phyloP scores from a whole-genome alignment of 768 basidiomycete species.

The Lactarius quietus region DNA sequence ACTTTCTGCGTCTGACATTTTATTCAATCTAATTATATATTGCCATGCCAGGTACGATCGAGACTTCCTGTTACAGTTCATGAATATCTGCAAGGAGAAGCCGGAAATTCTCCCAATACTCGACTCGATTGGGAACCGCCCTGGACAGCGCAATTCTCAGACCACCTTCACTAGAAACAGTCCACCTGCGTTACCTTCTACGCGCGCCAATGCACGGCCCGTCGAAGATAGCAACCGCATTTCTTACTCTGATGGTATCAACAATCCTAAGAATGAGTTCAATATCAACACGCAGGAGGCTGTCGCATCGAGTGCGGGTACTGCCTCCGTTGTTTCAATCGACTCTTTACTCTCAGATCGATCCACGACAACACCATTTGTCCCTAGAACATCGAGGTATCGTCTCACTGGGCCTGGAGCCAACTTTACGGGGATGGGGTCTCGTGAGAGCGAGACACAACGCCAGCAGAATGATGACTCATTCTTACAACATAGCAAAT shows the following conservation, averaged over 20 bases:
- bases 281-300: constrained; percentile 76
- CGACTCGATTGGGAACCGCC: constrained; percentile 42
- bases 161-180: constrained; percentile 43
- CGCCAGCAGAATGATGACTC: not conserved
- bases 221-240: no score
- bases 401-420: not conserved
- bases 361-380: not conserved
- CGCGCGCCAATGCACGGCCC: constrained; percentile 74
- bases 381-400: not conserved
- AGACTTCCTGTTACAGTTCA: no score
- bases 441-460: not conserved
- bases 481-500: not conserved
- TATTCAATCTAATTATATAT: not conserved
- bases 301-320: not conserved
- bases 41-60: no score
- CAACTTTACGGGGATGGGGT: not conserved
- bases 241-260: no score
- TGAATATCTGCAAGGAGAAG: no score
- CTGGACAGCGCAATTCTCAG: constrained; percentile 69
- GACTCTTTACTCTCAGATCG: not conserved
- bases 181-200: constrained; percentile 54
- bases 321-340: not conserved
- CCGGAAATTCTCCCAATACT: no score
- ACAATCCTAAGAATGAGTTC: constrained; percentile 78
- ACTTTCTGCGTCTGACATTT: not conserved